Conservation (phyloP, 768 basidiomycete genomes). For the Candolleomyces aberdarensis region DNA sequence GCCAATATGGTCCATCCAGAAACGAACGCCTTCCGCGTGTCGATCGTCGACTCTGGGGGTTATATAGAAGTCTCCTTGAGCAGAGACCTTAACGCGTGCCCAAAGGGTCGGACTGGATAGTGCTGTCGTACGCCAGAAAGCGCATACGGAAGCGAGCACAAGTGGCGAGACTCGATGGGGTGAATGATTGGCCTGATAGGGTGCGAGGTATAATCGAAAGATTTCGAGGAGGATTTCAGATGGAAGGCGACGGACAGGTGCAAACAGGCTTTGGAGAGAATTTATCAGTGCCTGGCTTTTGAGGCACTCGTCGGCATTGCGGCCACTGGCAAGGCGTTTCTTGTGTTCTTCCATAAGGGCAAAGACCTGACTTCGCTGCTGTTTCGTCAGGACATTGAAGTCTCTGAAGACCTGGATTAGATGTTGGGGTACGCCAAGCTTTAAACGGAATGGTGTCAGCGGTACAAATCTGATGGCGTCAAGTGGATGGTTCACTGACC, state of each 20-base stretch:
- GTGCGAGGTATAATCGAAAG: background rate
- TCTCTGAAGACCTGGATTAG: background rate
- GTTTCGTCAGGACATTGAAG: background rate
- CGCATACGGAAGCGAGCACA: background rate
- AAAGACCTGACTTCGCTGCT: background rate
- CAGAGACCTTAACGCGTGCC: background rate
- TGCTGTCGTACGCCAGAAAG: background rate
- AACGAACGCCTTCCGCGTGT: background rate
- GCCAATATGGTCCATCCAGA: conserved; percentile 1
- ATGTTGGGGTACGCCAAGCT: background rate
- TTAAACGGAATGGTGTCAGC: background rate
- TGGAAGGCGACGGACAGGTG: conserved; percentile 1
- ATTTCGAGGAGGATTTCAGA: background rate
- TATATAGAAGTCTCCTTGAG: background rate
- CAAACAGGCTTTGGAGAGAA: background rate
- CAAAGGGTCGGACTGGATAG: background rate
- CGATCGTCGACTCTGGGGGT: background rate
- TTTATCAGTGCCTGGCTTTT: background rate
- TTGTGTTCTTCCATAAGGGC: background rate
- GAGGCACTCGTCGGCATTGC: background rate
- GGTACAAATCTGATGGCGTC: background rate
- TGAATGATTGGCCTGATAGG: background rate
- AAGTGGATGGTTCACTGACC: background rate
- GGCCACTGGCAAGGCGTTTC: background rate
- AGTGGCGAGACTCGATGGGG: background rate